A percentile compares a stretch with the other conserved stretches of the same genome.
phyloP scores from a whole-genome alignment of 2,329 filamentous ascomycete genomes.

The Monosporascus sp. region DNA sequence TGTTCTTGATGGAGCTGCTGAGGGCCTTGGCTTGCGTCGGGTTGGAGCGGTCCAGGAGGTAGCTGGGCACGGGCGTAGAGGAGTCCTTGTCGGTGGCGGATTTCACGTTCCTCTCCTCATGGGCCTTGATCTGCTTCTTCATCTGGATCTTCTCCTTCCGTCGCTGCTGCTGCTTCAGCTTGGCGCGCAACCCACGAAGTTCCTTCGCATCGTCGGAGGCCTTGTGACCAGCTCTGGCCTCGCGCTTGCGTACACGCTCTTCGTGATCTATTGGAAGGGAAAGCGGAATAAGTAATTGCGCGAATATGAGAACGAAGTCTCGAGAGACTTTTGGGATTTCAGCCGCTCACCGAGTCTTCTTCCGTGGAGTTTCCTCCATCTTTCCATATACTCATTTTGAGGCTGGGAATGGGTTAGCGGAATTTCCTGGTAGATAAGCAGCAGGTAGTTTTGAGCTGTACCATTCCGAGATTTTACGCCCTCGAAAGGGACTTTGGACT shows the following conservation, averaged over 20 bases:
- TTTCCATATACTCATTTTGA: slow-evolving; percentile 81
- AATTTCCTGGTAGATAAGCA: slow-evolving; percentile 14
- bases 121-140: slow-evolving; percentile 87
- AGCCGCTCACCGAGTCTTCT: slow-evolving; percentile 17
- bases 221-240: slow-evolving; percentile 84
- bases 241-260: slow-evolving; percentile 80
- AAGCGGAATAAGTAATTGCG: background rate
- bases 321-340: background rate
- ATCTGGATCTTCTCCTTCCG: slow-evolving; percentile 98
- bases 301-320: background rate
- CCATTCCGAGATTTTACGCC: slow-evolving; percentile 19
- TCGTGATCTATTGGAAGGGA: slow-evolving; percentile 44
- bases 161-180: slow-evolving; percentile 88
- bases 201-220: slow-evolving; percentile 88
- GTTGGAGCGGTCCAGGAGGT: slow-evolving; percentile 80
- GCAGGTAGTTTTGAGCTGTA: slow-evolving; percentile 11
- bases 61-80: slow-evolving; percentile 79
- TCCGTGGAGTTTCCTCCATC: slow-evolving; percentile 60
- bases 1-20: slow-evolving; percentile 88
- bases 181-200: slow-evolving; percentile 83
- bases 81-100: slow-evolving; percentile 72
- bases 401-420: slow-evolving; percentile 43
- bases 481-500: slow-evolving; percentile 21
- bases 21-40: slow-evolving; percentile 61
- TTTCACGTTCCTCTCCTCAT: slow-evolving; percentile 96